Percentiles rank a stretch among this genome's conserved stretches.
Conservation (phyloP, 202 grass and related monocot genomes). For the Miscanthus sacchariflorus region DNA sequence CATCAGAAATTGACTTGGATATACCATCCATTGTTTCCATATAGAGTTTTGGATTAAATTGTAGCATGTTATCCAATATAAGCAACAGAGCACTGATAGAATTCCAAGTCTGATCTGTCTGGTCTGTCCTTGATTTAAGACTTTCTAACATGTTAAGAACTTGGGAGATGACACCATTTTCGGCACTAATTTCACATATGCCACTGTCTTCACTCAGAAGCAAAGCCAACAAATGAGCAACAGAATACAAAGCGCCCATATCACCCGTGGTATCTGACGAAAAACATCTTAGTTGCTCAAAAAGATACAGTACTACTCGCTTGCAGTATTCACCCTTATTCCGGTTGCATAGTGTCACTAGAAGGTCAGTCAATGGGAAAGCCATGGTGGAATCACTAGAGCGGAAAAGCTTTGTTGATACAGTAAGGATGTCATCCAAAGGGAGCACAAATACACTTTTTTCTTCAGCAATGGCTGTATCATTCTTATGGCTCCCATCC, state of each 20-base stretch:
- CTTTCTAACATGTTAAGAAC: slow-evolving; percentile 65
- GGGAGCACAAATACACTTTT: slow-evolving; percentile 48
- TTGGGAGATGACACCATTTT: slow-evolving; percentile 53
- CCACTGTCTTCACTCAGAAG: slow-evolving; percentile 69
- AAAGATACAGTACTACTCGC: slow-evolving; percentile 58
- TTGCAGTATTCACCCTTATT: slow-evolving; percentile 66
- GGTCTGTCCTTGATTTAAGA: slow-evolving; percentile 52
- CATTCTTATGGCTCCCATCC: slow-evolving; percentile 51
- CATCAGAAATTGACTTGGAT: slow-evolving; percentile 50
- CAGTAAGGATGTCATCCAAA: slow-evolving; percentile 69
- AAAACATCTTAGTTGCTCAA: slow-evolving; percentile 67
- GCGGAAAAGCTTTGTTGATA: slow-evolving; percentile 59
- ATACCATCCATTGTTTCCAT: slow-evolving; percentile 33
- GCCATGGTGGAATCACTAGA: slow-evolving; percentile 54
- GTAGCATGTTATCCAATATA: slow-evolving; percentile 73
- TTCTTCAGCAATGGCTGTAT: slow-evolving; percentile 45
- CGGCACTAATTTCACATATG: slow-evolving; percentile 64
- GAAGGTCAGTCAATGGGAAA: slow-evolving; percentile 72
- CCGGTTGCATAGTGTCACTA: slow-evolving; percentile 70
- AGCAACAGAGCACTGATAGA: slow-evolving; percentile 70
- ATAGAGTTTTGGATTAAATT: slow-evolving; percentile 55
- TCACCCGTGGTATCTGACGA: slow-evolving; percentile 52
- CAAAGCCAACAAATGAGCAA: slow-evolving; percentile 64
- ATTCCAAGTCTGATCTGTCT: slow-evolving; percentile 54
- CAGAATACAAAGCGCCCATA: slow-evolving; percentile 51